Base-by-base conservation (phyloP, 495 filamentous ascomycete species). In the Tuber microsphaerosporum region DNA sequence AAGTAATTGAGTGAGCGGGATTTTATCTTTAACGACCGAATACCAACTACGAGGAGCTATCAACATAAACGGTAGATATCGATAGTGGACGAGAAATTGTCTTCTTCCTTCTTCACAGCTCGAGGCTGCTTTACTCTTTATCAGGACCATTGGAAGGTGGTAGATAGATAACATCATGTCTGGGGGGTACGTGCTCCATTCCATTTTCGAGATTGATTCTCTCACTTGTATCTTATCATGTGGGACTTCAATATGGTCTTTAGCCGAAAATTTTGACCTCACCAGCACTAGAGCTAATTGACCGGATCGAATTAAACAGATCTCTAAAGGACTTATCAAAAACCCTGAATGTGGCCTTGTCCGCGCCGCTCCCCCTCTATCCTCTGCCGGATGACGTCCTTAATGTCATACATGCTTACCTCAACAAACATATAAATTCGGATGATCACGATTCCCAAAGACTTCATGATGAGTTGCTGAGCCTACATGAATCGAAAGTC, bases 381-480 rank as follows among this genome's bases (percentile, higher is more conserved):
- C 89, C 90, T 22, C 85, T 93, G n/a, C 89, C 91, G 43, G 85
- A 89, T 75, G 88, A 90, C 71, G 83, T 91, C 71, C 79, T 86
- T 74, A 82, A 85, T 45, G 84, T 88, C 34, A 88, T 93, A 45
- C 84, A 89, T 65, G 84, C 84, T 46, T 93, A 91, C 83, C 84
- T 92, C 41, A 87, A 88, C 48, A 88, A 87, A 77, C 88, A 90
- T 79, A 78, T 85, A 31, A 85, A 85, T 71, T 85, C 87, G 71
- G 90, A 91, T 73, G 89, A 91, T 46, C 83, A 85, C 69, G 87
- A 88, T 42, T 85, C 87, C 17, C 87, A 91, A 69, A 87, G 88
- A 43, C 84, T 92, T 72, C 89, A 91, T 70, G 89, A 92, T 16
- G 91, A 92, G 75, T 84, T 93, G 5, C 84, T 90, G 34, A 83